These are phyloP conservation scores for Dictyostelium intermedium DNA, from an alignment of 78 protist genomes.

Conservation along the genomic window DNA sequence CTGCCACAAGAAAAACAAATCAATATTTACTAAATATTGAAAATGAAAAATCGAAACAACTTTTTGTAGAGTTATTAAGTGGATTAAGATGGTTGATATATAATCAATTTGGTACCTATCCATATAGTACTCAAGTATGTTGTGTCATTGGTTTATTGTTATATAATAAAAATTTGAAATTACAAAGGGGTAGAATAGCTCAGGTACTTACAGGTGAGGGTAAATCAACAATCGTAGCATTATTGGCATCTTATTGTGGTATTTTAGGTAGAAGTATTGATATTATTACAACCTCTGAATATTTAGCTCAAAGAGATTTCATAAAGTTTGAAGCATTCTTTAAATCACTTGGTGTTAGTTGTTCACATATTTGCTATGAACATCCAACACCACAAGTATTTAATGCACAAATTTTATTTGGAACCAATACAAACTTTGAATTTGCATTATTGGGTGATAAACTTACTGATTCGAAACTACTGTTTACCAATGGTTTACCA, in stretches of 20 bases:
- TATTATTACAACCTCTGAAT: conserved; percentile 15
- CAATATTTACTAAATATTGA: background rate
- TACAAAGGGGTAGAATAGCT: conserved; percentile 1
- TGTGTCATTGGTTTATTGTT: conserved; percentile 8
- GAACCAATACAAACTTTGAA: conserved; percentile 18
- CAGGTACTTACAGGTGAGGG: conserved; percentile 25
- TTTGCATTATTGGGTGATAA: background rate
- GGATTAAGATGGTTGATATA: conserved; percentile 4
- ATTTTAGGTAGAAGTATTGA: background rate
- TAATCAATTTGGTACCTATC: conserved; percentile 1
- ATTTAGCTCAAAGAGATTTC: conserved; percentile 3
- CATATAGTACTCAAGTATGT: conserved; percentile 30
- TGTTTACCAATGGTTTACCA: background rate
- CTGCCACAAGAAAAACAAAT: no score
- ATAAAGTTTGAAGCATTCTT: background rate
- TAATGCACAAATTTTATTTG: conserved; percentile 4
- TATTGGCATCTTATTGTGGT: background rate
- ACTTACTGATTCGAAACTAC: background rate
- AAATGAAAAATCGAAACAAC: background rate
- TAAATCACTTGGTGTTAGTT: background rate
- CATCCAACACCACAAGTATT: background rate
- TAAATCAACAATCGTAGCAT: conserved; percentile 2
- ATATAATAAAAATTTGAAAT: background rate
- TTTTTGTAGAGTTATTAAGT: background rate
- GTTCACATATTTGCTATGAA: background rate